phyloP scores from a whole-genome alignment of 208 protist species.

The Strigomonas galati region DNA sequence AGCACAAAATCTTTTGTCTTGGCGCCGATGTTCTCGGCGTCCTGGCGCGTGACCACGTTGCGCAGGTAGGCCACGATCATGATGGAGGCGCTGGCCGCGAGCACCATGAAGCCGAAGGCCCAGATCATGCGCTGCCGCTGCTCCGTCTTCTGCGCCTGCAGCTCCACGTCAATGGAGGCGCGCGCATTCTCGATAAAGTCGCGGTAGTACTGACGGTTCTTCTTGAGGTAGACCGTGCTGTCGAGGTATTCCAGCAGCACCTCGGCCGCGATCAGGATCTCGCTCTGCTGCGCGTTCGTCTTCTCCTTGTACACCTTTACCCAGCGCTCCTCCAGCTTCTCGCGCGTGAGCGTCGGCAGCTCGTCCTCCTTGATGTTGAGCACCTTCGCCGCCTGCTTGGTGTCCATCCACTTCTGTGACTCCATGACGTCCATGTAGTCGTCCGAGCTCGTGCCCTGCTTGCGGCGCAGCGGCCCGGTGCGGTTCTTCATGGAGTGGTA shows the following conservation, averaged over 20 bases:
- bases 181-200: slow-evolving; percentile 68
- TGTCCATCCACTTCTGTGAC: slow-evolving; percentile 80
- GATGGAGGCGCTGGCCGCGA: slow-evolving; percentile 34
- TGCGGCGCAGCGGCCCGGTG: slow-evolving; percentile 60
- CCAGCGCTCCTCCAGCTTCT: slow-evolving; percentile 55
- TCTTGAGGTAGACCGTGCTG: slow-evolving; percentile 65
- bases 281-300: slow-evolving; percentile 58
- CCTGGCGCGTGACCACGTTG: slow-evolving; percentile 46
- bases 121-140: slow-evolving; percentile 50
- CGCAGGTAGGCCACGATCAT: slow-evolving; percentile 58
- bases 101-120: slow-evolving; percentile 35
- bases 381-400: slow-evolving; percentile 67
- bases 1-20: slow-evolving; percentile 58
- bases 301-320: slow-evolving; percentile 51
- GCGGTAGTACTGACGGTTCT: slow-evolving; percentile 78
- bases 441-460: slow-evolving; percentile 46
- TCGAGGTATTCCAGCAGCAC: slow-evolving; percentile 86
- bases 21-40: slow-evolving; percentile 56
- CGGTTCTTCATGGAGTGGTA: slow-evolving; percentile 23
- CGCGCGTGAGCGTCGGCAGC: slow-evolving; percentile 46
- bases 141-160: slow-evolving; percentile 20
- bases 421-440: slow-evolving; percentile 77
- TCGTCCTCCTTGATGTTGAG: slow-evolving; percentile 75
- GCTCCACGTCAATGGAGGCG: slow-evolving; percentile 56
- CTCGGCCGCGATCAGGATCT: slow-evolving; percentile 78